These are phyloP conservation scores for Guyanaporus albipodus DNA, from an alignment of 768 basidiomycete genomes.

Conservation along the genomic window DNA sequence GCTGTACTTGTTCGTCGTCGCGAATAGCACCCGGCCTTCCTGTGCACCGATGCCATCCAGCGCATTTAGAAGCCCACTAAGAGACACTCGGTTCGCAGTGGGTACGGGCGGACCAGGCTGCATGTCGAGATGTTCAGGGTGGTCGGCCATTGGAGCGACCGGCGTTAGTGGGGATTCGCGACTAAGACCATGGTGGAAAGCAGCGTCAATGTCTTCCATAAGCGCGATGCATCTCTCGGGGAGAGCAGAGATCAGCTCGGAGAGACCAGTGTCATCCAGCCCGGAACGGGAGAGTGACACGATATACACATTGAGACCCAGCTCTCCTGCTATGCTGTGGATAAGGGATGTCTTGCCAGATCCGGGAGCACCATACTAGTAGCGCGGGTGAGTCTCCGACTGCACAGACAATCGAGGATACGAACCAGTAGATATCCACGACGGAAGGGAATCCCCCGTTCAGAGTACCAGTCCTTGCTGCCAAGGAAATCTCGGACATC, in stretches of 20 bases:
- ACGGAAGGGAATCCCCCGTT: constrained; percentile 78
- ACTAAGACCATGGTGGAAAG: constrained; percentile 48
- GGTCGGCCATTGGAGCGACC: neutral
- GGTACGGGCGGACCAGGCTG: constrained; percentile 9
- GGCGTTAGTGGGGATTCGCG: constrained; percentile 23
- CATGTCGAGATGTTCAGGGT: constrained; percentile 13
- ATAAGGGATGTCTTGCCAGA: constrained; percentile 79
- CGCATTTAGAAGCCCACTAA: constrained; percentile 75
- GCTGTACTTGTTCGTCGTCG: constrained; percentile 71
- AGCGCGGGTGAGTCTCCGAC: neutral
- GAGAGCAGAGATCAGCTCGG: constrained; percentile 54
- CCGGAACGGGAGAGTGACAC: constrained; percentile 60
- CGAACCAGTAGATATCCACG: constrained; percentile 67
- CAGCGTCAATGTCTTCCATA: constrained; percentile 85
- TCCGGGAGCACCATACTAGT: constrained; percentile 66
- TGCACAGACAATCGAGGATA: neutral
- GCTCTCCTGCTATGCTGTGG: constrained; percentile 73
- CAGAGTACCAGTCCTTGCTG: constrained; percentile 68
- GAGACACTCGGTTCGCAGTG: constrained; percentile 43
- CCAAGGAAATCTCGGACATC: constrained; percentile 70
- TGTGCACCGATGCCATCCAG: constrained; percentile 76
- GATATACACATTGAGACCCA: constrained; percentile 70
- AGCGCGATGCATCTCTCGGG: constrained; percentile 72
- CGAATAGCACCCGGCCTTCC: constrained; percentile 79
- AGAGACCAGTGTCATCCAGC: constrained; percentile 59